phyloP scores from a whole-genome alignment of 2,329 filamentous ascomycete genomes.

The Myriosclerotinia curreyana region DNA sequence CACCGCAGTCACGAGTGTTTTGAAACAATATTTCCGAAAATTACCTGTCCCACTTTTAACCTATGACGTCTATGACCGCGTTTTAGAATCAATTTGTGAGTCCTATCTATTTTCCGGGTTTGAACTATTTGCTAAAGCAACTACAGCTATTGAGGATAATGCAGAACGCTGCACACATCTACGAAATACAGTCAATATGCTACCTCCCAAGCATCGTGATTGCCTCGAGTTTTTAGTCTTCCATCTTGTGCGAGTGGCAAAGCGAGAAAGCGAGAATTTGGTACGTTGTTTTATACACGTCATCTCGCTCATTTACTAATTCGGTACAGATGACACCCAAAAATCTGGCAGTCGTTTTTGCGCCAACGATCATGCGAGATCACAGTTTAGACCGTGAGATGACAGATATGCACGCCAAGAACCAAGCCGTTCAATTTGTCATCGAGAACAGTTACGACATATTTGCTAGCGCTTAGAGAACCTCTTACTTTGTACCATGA shows the following conservation, averaged over 20 bases:
- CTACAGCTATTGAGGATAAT: slow-evolving; percentile 59
- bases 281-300: slow-evolving; percentile 48
- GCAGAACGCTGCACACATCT: slow-evolving; percentile 69
- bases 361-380: slow-evolving; percentile 94
- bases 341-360: slow-evolving; percentile 95
- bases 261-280: slow-evolving; percentile 79
- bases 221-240: slow-evolving; percentile 92
- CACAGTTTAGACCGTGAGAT: slow-evolving; percentile 88
- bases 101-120: slow-evolving; percentile 25
- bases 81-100: slow-evolving; percentile 77
- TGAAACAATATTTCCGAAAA: slow-evolving; percentile 98
- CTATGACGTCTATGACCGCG: slow-evolving; percentile 84
- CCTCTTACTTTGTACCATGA: slow-evolving; percentile 2
- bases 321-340: slow-evolving; percentile 79
- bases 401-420: slow-evolving; percentile 93
- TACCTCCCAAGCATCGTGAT: slow-evolving; percentile 82
- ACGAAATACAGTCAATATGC: slow-evolving; percentile 67
- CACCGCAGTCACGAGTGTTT: slow-evolving; percentile 87
- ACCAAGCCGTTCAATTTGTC: slow-evolving; percentile 85
- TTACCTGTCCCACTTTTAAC: slow-evolving; percentile 86
- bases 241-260: slow-evolving; percentile 83
- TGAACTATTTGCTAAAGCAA: slow-evolving; percentile 31
- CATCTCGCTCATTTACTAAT: slow-evolving; percentile 31
- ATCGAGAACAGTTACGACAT: slow-evolving; percentile 85
- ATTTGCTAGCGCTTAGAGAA: slow-evolving; percentile 49